Evolutionary conservation across 1,139 yeast species (phyloP).

Genomic region (Candida neerlandica): DNA sequence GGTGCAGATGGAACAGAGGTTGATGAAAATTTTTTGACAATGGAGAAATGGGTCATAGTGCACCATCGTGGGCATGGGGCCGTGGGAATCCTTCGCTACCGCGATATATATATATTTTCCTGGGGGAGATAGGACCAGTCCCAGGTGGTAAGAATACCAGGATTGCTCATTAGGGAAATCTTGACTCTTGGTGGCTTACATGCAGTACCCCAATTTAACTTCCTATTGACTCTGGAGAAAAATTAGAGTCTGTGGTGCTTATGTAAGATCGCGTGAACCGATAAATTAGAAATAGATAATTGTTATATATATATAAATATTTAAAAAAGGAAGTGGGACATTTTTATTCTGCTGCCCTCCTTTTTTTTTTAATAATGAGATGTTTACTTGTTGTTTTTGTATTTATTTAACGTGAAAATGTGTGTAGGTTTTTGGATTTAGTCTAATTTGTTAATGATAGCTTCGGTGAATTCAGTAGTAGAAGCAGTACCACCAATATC

Average conservation of each 20-base stretch:
- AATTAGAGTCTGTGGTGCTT: background rate
- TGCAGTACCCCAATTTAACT: background rate
- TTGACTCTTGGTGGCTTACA: background rate
- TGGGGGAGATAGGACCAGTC: no score
- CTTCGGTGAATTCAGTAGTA: constrained; percentile 92
- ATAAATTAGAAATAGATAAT: background rate
- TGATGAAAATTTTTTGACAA: background rate
- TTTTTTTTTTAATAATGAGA: background rate
- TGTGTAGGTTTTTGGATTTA: constrained; percentile 4
- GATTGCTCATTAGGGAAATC: background rate
- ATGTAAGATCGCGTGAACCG: background rate
- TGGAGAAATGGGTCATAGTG: constrained; percentile 2
- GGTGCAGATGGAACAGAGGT: background rate
- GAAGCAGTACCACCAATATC: constrained; percentile 90
- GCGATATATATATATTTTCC: background rate
- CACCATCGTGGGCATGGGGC: background rate
- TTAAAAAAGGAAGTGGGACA: background rate
- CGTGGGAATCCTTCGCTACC: background rate
- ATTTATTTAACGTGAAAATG: background rate
- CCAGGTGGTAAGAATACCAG: background rate
- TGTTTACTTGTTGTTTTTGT: background rate
- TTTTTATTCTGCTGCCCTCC: background rate
- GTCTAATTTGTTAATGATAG: constrained; percentile 65
- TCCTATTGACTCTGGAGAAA: background rate
- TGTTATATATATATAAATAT: constrained; percentile 1